Base-by-base conservation (phyloP, 192 early-diverging fungal species). In the Backusella psychrophila region DNA sequence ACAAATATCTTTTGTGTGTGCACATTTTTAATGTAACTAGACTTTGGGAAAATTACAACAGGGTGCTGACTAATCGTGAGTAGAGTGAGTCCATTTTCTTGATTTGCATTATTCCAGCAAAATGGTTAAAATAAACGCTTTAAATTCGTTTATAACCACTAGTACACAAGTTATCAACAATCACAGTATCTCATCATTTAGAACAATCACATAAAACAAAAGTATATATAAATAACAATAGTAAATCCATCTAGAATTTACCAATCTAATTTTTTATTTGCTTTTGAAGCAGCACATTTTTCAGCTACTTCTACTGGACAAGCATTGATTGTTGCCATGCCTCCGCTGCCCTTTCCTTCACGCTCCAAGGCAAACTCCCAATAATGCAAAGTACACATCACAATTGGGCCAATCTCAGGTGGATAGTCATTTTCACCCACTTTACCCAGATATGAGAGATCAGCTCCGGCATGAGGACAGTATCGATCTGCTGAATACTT, bases 381-480 rank as follows among this genome's bases (percentile, higher is more conserved):
- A 53, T 83, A 83, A 42, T 83, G 82, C 11, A 83, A 63, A 31
- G 72, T 31, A 52, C 82, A 83, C 29, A 80, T 59, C 33, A 83
- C 31, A 19, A 80, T 71, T 11, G 82, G 82, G 6, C 82, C 82
- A 52, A 83, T 74, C n/a, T 83, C 82, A 15, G 75, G 78, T 33
- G 78, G 78, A 72, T 83, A 83, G 23, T 79, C 77, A 41, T 73
- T 41, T 31, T 77, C 72, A 4, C 49, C 74, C 26, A 83, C 73
- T 36, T 67, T 69, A 19, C 74, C 82, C 26, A 72, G 73, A 46
- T 38, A 71, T 3, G 75, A 69, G 1, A 83, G 66, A 34, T 83
- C 82, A 0, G 82, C 82, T 17, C 82, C 78, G 46, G 72, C 78
- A 71, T 83, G 82, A 36, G 82, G 78, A 42, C 82, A 83, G 52